Evolutionary conservation across 75 land plant species (phyloP), one percentile per base, ranked within the genome.

Genomic region (Sequoiadendron giganteum): DNA sequence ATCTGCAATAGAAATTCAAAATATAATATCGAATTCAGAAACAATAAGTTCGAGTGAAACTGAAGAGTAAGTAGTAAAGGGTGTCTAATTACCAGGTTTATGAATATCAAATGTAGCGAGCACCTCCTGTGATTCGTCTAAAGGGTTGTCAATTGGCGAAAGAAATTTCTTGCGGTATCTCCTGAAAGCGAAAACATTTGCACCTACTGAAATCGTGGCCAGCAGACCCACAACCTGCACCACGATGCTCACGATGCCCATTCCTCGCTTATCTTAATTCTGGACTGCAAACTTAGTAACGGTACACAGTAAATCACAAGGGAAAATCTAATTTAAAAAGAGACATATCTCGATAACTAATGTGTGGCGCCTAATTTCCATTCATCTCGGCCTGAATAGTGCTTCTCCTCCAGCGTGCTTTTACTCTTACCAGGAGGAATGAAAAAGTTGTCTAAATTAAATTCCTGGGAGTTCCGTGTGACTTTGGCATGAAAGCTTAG

Each of bases 181-280:
- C 5, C 91, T 93, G 89, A 86, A 98, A 30, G 96, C 93, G 82
- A 97, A 77, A 38, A 91, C 93, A 89, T 98, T 97, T 54, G 95
- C 95, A 6, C 95, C 97, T 56, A 98, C 95, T 1, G 95, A 88
- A 73, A 95, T 40, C 19, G 94, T 90, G 34, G 93, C 97, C 36
- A 93, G 85, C 10, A 93, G 86, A 38, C 99, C 99, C 87, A 93
- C 97, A 73, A 97, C 89, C 87, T 96, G 95, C 38, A 75, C 34
- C 38, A 34, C 13, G 1, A 75, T 0, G 16, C 77, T 34, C 39
- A 75, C 77, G 10, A 75, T 25, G 15, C 77, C 77, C 34, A 75
- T 75, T 65, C n/a, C 9, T 21, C 28, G 15, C 16, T 52, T 52
- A 13, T 52, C 55, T 52, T 52, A 52, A 52, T 52, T 52, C 16